Base-by-base conservation (phyloP, 202 grass and related monocot genomes). In the Carex sylvatica region DNA sequence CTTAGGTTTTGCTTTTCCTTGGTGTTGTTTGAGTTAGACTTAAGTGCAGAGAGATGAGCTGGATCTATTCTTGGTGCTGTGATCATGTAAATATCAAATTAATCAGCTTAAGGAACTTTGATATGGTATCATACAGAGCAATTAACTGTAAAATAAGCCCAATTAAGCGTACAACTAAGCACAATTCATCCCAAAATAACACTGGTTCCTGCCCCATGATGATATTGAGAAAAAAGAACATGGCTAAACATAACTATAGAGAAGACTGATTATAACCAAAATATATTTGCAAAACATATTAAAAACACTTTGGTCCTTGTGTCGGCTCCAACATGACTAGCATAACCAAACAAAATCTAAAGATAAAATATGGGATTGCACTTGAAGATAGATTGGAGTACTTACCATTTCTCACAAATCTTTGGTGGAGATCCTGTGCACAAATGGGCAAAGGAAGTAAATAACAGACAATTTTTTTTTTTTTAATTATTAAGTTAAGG, bases 371-470 rank as follows among this genome's bases (percentile, higher is more conserved):
- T 18, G 58, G 15, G 73, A 19, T 46, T 77, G 33, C 58, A 58
- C 52, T 58, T 58, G 24, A 69, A 69, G 8, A 65, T 20, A 68
- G 38, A 77, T 36, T 55, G 69, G n/a, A 61, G 20, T 66, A 89
- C 89, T 86, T 86, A 99, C 96, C 84, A 63, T 76, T 89, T 86
- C 83, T 91, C 33, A 76, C 65, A 31, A 90, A 88, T 73, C 94
- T 93, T 75, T 95, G 96, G 33, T 95, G 83, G 44, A 95, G 73
- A 82, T 99, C 96, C 96, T 99, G 86, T 82, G 87, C 72, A 30
- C 51, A 81, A 71, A 78, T 61, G 40, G 35, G 88, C 13, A 73
- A 68, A 84, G 70, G 19, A 36, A 70, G 15, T 9, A 56, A 80
- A 65, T 6, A 28, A 70, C 47, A 78, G 18, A 84, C 49, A 38